Evolutionary conservation across 1,284 basidiomycete species (phyloP).

Genomic region (Marasmius fiardii): DNA sequence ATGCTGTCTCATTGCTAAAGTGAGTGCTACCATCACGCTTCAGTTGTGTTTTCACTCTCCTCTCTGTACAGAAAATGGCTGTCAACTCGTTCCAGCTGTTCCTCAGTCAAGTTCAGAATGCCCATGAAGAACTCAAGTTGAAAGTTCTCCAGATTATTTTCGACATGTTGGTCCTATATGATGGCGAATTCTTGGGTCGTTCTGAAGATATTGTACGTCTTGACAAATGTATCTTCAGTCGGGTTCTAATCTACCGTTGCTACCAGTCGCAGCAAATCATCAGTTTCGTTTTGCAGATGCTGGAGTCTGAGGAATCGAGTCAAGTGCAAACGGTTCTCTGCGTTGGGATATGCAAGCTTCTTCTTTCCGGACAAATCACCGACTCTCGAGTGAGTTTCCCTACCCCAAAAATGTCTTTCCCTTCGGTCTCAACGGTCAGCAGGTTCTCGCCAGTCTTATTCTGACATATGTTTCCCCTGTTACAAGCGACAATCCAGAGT

Average conservation of each 20-base stretch:
- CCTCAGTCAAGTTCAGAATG: conserved; percentile 78
- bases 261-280: conserved; percentile 65
- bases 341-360: conserved; percentile 86
- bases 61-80: conserved; percentile 71
- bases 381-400: conserved; percentile 60
- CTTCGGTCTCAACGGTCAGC: conserved; percentile 1
- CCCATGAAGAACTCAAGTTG: conserved; percentile 75
- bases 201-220: conserved; percentile 48
- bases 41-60: conserved; percentile 5
- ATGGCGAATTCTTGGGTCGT: conserved; percentile 68
- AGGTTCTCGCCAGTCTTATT: conserved; percentile 81
- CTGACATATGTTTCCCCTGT: conserved; percentile 87
- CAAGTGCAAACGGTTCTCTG: conserved; percentile 78
- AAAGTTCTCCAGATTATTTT: conserved; percentile 87
- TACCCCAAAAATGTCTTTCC: background rate
- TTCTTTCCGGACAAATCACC: conserved; percentile 80
- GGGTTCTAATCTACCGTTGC: background rate
- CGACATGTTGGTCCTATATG: conserved; percentile 90
- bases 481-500: conserved; percentile 80
- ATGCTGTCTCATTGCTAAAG: conserved; percentile 87
- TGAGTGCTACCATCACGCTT: conserved; percentile 22
- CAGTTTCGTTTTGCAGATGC: conserved; percentile 71
- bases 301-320: conserved; percentile 76
- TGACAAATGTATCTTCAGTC: background rate
- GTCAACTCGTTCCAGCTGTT: conserved; percentile 90